These are phyloP conservation scores for Saturnispora kantuleensis DNA, from an alignment of 805 yeast genomes.

Conservation along the genomic window DNA sequence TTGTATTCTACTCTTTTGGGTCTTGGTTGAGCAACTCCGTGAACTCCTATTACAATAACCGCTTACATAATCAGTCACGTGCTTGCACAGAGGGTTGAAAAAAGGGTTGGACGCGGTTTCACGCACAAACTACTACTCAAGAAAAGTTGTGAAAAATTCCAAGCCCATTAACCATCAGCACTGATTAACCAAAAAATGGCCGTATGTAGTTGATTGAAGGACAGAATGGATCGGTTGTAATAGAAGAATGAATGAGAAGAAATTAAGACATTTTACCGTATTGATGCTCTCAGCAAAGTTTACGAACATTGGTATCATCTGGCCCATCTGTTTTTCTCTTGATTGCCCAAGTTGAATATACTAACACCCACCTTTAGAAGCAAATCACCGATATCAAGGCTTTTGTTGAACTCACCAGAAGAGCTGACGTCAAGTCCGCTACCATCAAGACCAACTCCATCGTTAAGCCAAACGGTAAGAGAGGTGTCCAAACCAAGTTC, in stretches of 20 bases:
- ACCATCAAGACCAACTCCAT: constrained; percentile 89
- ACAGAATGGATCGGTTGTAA: too few species aligned
- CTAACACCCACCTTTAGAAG: constrained; percentile 17
- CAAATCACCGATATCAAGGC: constrained; percentile 96
- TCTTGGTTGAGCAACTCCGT: too few species aligned
- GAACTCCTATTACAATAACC: too few species aligned
- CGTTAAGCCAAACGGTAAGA: constrained; percentile 72
- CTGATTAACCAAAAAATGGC: constrained; percentile 13
- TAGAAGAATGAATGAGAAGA: too few species aligned
- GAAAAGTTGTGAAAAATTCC: background rate
- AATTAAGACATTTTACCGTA: too few species aligned
- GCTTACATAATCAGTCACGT: constrained; percentile 1
- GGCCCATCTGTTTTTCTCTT: too few species aligned
- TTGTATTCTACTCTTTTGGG: too few species aligned
- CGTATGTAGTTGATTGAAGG: constrained; percentile 9
- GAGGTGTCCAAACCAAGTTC: constrained; percentile 92
- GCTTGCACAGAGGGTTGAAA: background rate
- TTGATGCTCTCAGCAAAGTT: too few species aligned
- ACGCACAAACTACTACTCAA: background rate
- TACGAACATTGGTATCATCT: too few species aligned
- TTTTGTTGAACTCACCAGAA: constrained; percentile 92
- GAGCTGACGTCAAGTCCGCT: constrained; percentile 90
- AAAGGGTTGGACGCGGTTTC: background rate
- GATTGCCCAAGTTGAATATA: background rate
- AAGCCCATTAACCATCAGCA: background rate